A percentile compares a stretch with the other conserved stretches of the same genome.
These are phyloP conservation scores for Peronospora destructor DNA, from an alignment of 352 stramenopile species.

Conservation along the genomic window DNA sequence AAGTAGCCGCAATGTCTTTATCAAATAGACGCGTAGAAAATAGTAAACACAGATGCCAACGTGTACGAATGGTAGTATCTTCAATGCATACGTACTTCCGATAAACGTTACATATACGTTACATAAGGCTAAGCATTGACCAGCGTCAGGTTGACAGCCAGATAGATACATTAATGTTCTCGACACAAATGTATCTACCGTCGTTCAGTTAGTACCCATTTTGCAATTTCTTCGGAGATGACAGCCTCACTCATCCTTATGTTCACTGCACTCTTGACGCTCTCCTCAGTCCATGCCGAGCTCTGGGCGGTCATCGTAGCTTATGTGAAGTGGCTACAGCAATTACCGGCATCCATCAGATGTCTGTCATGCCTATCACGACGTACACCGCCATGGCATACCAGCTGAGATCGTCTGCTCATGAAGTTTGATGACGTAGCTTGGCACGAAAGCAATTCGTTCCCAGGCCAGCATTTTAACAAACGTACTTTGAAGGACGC, in stretches of 20 bases:
- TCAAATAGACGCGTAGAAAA: no score
- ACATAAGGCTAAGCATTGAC: no score
- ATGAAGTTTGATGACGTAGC: slow-evolving; percentile 93
- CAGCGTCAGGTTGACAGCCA: no score
- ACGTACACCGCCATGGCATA: slow-evolving; percentile 84
- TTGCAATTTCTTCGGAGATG: slow-evolving; percentile 12
- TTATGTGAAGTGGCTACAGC: slow-evolving; percentile 79
- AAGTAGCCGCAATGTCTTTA: no score
- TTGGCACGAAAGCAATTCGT: slow-evolving; percentile 70
- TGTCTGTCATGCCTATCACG: slow-evolving; percentile 87
- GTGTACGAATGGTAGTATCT: no score
- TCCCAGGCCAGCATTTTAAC: slow-evolving; percentile 87
- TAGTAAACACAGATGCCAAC: no score
- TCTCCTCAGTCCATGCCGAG: slow-evolving; percentile 26
- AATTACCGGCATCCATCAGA: slow-evolving; percentile 91
- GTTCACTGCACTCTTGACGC: background rate
- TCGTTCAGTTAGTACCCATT: background rate
- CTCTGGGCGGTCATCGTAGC: slow-evolving; percentile 90
- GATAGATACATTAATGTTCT: slow-evolving; percentile 8
- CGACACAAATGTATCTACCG: background rate
- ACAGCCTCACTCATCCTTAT: background rate
- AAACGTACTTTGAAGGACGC: slow-evolving; percentile 45
- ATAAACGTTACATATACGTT: no score
- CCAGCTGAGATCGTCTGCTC: slow-evolving; percentile 83
- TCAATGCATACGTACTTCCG: no score